Evolutionary conservation across 2,329 filamentous ascomycete species (phyloP), one percentile per base, ranked within the genome.

Genomic region (Chaetomium sp.): DNA sequence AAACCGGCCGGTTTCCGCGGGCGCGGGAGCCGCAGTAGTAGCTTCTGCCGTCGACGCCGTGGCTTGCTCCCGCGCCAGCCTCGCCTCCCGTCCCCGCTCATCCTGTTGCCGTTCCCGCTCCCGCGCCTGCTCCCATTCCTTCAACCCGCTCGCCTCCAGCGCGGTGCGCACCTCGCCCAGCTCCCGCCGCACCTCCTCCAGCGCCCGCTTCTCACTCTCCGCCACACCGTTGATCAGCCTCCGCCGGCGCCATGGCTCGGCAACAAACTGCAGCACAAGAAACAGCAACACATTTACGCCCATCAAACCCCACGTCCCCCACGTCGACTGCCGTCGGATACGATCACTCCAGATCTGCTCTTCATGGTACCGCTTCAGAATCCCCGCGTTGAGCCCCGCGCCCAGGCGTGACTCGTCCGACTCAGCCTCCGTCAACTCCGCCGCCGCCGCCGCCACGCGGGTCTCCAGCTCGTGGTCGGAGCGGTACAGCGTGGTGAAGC

Each of bases 271-370:
- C 64, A 95, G 85, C 14, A 91, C 79, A 52, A 99, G 72, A 68
- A 99, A 89, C 47, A 99, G 74, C 59, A 97, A 70, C 36, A 97
- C 88, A 68, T 99, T 99, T 67, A 97, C 82, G 32, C 92, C 92
- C 94, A 99, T 99, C 59, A 99, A 75, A 0, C 92, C 94, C 85
- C 95, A 97, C 0, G 94, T 99, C 38, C 95, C 92, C 94, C 94
- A 99, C 0, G 94, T 99, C 69, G 88, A 94, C 78, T 96, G 96
- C 62, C 94, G 80, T 38, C 94, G 81, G 68, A 99, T 99, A 65
- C 95, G 92, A 70, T 99, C 94, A 68, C 89, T 95, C 94, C 94
- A 99, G 55, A 99, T 95, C 75, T 99, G 94, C 75, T 99, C 94
- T 74, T 99, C 94, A 71, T 99, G 94, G 72, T 99, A 99, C 58